These are phyloP conservation scores for Sphaerulina populicola DNA, from an alignment of 2,329 filamentous ascomycete genomes.

Conservation along the genomic window DNA sequence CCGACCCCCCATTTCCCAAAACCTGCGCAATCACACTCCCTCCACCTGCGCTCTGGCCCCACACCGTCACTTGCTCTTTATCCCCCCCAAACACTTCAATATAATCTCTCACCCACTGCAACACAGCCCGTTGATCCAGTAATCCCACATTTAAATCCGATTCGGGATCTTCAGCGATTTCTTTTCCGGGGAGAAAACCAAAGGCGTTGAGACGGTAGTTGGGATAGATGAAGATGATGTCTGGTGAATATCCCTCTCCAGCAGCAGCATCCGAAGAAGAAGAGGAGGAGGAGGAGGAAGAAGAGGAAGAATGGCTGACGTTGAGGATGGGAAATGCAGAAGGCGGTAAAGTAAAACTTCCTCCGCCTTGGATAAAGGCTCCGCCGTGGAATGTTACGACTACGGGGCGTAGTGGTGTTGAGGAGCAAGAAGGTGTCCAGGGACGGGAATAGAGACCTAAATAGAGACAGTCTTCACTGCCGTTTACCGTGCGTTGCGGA, in stretches of 20 bases:
- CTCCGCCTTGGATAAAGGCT: slow-evolving; percentile 52
- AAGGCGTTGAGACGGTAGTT: slow-evolving; percentile 44
- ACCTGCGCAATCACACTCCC: slow-evolving; percentile 46
- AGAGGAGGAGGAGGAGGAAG: no score
- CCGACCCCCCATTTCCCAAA: slow-evolving; percentile 44
- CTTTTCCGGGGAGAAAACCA: slow-evolving; percentile 37
- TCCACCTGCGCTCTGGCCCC: slow-evolving; percentile 28
- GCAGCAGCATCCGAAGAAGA: no score
- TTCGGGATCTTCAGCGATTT: slow-evolving; percentile 33
- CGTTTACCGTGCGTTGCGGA: slow-evolving; percentile 20
- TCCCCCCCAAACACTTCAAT: slow-evolving; percentile 36
- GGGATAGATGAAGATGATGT: slow-evolving; percentile 43
- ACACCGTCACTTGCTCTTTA: slow-evolving; percentile 21
- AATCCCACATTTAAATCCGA: slow-evolving; percentile 37
- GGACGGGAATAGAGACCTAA: slow-evolving; percentile 53
- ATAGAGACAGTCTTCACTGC: slow-evolving; percentile 35
- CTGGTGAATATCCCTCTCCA: no score
- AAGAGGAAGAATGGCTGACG: no score
- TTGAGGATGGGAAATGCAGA: slow-evolving; percentile 52
- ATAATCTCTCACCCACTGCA: slow-evolving; percentile 46
- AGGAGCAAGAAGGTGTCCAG: slow-evolving; percentile 35
- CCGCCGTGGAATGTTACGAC: slow-evolving; percentile 55
- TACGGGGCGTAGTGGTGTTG: slow-evolving; percentile 47
- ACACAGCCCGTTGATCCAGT: slow-evolving; percentile 43
- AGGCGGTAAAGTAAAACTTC: slow-evolving; percentile 49